phyloP scores from a whole-genome alignment of 305 asterid species.

The Solanum hybrid region DNA sequence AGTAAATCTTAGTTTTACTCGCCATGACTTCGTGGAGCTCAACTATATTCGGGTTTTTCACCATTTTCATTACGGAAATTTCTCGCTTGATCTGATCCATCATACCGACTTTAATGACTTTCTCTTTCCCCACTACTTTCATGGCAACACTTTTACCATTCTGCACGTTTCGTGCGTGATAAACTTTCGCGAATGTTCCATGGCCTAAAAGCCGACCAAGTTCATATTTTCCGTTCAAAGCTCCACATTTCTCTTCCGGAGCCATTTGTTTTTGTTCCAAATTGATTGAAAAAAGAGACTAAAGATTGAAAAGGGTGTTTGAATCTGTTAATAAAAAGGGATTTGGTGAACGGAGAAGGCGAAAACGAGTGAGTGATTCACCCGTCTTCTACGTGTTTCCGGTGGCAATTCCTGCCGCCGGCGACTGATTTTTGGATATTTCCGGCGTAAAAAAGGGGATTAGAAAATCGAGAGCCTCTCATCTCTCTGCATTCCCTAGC shows the following conservation, averaged over 20 bases:
- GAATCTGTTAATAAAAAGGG: background rate
- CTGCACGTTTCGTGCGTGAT: slow-evolving; percentile 35
- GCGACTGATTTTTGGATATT: slow-evolving; percentile 38
- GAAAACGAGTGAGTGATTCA: slow-evolving; percentile 18
- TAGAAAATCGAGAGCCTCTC: slow-evolving; percentile 45
- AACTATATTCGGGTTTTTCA: slow-evolving; percentile 61
- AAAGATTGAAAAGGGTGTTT: background rate
- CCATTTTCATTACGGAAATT: slow-evolving; percentile 66
- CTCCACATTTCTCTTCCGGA: slow-evolving; percentile 26
- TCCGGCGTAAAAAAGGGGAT: slow-evolving; percentile 42
- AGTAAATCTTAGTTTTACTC: slow-evolving; percentile 52
- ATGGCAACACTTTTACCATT: slow-evolving; percentile 48
- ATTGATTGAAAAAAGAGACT: background rate
- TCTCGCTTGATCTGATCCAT: slow-evolving; percentile 73
- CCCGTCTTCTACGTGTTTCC: slow-evolving; percentile 94
- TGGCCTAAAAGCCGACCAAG: slow-evolving; percentile 50
- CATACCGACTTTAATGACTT: slow-evolving; percentile 50
- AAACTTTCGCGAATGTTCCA: slow-evolving; percentile 64
- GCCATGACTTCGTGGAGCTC: slow-evolving; percentile 77
- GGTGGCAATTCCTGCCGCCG: slow-evolving; percentile 87
- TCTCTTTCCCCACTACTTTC: slow-evolving; percentile 58
- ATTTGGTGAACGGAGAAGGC: background rate
- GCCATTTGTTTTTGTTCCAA: slow-evolving; percentile 12
- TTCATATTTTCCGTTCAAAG: slow-evolving; percentile 37
- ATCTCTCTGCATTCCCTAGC: slow-evolving; percentile 96